Conservation (phyloP, 495 filamentous ascomycete genomes). For the Letharia columbiana region DNA sequence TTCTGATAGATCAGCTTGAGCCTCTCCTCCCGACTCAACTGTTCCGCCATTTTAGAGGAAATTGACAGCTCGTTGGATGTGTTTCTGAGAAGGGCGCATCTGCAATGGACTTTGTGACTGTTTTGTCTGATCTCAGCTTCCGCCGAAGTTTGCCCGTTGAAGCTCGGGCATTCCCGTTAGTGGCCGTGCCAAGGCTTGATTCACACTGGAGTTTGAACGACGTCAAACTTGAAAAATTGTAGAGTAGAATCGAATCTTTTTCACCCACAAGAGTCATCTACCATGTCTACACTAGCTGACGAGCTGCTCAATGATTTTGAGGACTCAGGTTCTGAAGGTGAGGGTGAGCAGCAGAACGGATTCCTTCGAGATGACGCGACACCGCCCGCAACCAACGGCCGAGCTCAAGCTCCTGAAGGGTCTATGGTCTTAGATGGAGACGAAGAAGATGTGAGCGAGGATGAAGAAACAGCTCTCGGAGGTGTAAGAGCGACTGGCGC, state of each 20-base stretch:
- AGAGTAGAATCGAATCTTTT: not conserved
- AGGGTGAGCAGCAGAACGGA: slow-evolving; percentile 44
- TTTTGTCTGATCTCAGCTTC: not conserved
- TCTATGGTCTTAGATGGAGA: slow-evolving; percentile 47
- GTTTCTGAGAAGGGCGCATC: no score
- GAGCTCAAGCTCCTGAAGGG: slow-evolving; percentile 30
- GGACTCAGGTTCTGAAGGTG: slow-evolving; percentile 55
- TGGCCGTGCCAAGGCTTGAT: not conserved
- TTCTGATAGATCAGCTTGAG: slow-evolving; percentile 71
- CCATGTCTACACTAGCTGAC: slow-evolving; percentile 71
- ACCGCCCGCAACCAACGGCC: slow-evolving; percentile 28
- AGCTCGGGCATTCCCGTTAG: not conserved
- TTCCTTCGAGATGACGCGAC: slow-evolving; percentile 31
- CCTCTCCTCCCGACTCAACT: slow-evolving; percentile 33
- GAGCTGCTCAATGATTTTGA: slow-evolving; percentile 88
- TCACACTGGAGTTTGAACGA: not conserved
- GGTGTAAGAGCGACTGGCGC: slow-evolving; percentile 20
- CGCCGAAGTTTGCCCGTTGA: not conserved
- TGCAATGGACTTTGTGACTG: not conserved
- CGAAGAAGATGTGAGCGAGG: slow-evolving; percentile 29
- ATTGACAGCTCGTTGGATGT: not conserved
- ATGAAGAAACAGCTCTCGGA: slow-evolving; percentile 22
- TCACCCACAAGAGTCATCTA: slow-evolving; percentile 8
- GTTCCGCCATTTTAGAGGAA: slow-evolving; percentile 25
- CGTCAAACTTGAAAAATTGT: not conserved